Base-by-base conservation (phyloP, 768 basidiomycete genomes). In the Termitomyces bulborhizus region DNA sequence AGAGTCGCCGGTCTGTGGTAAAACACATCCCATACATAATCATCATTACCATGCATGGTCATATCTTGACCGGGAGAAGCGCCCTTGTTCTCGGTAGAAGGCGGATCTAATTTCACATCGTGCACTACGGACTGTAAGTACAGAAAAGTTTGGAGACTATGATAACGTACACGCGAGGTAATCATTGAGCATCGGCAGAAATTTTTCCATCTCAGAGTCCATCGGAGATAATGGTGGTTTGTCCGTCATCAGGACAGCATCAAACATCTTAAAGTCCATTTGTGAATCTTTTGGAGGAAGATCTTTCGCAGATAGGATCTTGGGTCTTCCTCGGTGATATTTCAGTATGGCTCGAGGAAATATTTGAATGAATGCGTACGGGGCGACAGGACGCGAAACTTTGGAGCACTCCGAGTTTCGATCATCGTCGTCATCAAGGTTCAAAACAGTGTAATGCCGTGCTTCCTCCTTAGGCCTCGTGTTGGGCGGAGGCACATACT, bases 21-120 rank as follows among this genome's bases (percentile, higher is more conserved):
- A 64, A 90, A 92, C 21, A 92, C 81, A 62, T 92, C 90, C 82
- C 85, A 91, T 24, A 92, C 90, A 60, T 88, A 92, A 61, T 90
- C 90, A 27, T 77, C 77, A 21, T 39, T 50, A 24, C 42, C 41
- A 43, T 55, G 55, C 41, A 55, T 49, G 4, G n/a, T 51, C 21
- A 21, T 31, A 47, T 55, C 44, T 36, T 39, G 27, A 11, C 3
- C 29, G 46, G 12, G 32, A 51, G 60, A 44, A n/a, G n/a, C 46
- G 36, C 55, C 58, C 34, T 45, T 50, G n/a, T 18, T 16, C 26
- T 54, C 40, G 9, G 43, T 32, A 39, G 59, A 43, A 51, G 44
- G n/a, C 40, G 63, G 26, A 46, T 62, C 56, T 18, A 60, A 53
- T 7, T 47, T 15, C 6, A 72, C 54, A 41, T 72, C 72, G 44